These are phyloP conservation scores for Colletotrichum sp. DNA, from an alignment of 2,329 filamentous ascomycete genomes.

Conservation along the genomic window DNA sequence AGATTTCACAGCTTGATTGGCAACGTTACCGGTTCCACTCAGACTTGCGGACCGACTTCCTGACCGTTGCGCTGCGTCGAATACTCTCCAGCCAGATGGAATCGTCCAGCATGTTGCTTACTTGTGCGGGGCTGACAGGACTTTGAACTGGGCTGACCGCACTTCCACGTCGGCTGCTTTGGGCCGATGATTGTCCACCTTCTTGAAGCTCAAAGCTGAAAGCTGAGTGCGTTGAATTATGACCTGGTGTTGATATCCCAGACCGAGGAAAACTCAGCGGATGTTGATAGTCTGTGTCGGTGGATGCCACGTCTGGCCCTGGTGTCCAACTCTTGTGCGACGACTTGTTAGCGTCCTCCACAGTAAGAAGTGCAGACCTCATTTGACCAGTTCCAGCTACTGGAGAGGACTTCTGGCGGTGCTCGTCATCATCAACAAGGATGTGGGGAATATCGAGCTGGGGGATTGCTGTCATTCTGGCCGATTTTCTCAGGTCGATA, in stretches of 20 bases:
- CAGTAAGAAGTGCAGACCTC: slow-evolving; percentile 36
- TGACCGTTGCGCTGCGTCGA: slow-evolving; percentile 79
- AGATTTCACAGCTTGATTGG: neutral
- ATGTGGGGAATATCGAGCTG: slow-evolving; percentile 89
- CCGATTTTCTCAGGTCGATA: slow-evolving; percentile 72
- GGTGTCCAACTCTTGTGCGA: slow-evolving; percentile 45
- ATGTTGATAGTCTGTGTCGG: slow-evolving; percentile 44
- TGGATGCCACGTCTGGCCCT: slow-evolving; percentile 45
- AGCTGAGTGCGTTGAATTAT: slow-evolving; percentile 52
- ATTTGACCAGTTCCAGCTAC: slow-evolving; percentile 28
- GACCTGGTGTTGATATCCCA: slow-evolving; percentile 41
- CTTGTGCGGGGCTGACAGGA: slow-evolving; percentile 72
- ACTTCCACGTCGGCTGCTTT: slow-evolving; percentile 67
- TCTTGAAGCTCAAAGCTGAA: slow-evolving; percentile 65
- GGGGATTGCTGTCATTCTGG: slow-evolving; percentile 78
- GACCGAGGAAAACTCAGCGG: slow-evolving; percentile 60
- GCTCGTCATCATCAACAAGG: slow-evolving; percentile 74
- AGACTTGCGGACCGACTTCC: slow-evolving; percentile 38
- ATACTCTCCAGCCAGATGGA: slow-evolving; percentile 95
- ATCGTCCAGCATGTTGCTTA: slow-evolving; percentile 84
- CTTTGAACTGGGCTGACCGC: slow-evolving; percentile 71
- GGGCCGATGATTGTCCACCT: slow-evolving; percentile 33
- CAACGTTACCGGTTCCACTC: slow-evolving; percentile 8
- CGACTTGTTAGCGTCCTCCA: slow-evolving; percentile 36
- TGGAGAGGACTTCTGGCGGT: slow-evolving; percentile 24